phyloP scores from a whole-genome alignment of 768 basidiomycete species.

The Podaxis mareebaensis region DNA sequence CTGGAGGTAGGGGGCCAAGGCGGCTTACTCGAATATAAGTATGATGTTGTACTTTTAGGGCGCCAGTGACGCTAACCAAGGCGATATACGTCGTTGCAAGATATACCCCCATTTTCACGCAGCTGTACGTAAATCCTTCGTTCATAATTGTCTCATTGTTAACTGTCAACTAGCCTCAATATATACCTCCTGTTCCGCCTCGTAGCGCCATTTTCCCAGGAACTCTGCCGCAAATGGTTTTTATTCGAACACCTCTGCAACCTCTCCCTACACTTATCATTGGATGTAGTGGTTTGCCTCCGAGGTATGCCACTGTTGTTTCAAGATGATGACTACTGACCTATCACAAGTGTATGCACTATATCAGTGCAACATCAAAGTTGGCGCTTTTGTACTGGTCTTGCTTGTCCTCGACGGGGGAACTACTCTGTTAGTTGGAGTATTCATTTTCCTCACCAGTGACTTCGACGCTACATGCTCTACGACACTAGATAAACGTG shows the following conservation, averaged over 20 bases:
- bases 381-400: background rate
- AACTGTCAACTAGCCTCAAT: background rate
- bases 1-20: background rate
- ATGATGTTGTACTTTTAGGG: background rate
- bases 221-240: conserved; percentile 5
- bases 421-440: background rate
- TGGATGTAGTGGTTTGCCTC: background rate
- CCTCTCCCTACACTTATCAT: background rate
- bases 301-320: conserved; percentile 6
- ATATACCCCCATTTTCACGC: background rate
- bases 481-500: background rate
- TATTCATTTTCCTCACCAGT: background rate
- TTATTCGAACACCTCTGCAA: background rate
- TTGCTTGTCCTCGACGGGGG: background rate
- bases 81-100: background rate
- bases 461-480: background rate
- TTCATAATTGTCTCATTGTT: too few relatives aligned
- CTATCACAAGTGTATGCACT: background rate
- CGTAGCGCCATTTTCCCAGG: background rate
- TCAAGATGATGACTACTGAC: background rate
- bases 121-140: background rate
- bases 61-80: background rate
- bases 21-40: too few relatives aligned
- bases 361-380: background rate
- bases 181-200: background rate